Percentiles rank a stretch among this genome's conserved stretches.
These are phyloP conservation scores for Gossypium arboreum DNA, from an alignment of 345 rosid species.

Conservation along the genomic window DNA sequence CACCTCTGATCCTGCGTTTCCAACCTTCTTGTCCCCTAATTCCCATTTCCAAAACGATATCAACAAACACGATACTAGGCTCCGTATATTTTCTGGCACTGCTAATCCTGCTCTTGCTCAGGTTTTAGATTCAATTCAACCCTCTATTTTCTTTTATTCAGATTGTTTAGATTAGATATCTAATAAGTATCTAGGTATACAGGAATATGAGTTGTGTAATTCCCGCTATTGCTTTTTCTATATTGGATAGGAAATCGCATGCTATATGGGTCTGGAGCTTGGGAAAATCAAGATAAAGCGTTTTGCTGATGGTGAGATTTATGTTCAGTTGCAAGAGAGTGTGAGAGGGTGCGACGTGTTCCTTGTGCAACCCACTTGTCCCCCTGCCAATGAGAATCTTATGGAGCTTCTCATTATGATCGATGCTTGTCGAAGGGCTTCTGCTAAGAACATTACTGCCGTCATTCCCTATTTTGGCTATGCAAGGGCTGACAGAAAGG, in stretches of 20 bases:
- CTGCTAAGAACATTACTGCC: slow-evolving; percentile 86
- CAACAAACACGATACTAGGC: slow-evolving; percentile 53
- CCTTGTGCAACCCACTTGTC: slow-evolving; percentile 95
- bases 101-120: slow-evolving; percentile 90
- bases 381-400: slow-evolving; percentile 97
- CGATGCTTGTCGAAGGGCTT: slow-evolving; percentile 96
- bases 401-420: slow-evolving; percentile 96
- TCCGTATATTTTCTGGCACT: slow-evolving; percentile 89
- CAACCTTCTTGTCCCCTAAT: slow-evolving; percentile 35
- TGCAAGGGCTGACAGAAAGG: slow-evolving; percentile 99
- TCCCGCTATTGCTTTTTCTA: neutral
- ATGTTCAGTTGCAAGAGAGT: slow-evolving; percentile 95
- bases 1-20: slow-evolving; percentile 26
- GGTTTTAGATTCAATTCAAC: slow-evolving; percentile 30
- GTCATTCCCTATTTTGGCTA: slow-evolving; percentile 97
- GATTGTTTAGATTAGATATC: neutral
- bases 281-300: slow-evolving; percentile 89
- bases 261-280: slow-evolving; percentile 92
- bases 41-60: slow-evolving; percentile 30
- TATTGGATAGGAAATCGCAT: slow-evolving; percentile 66
- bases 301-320: slow-evolving; percentile 95
- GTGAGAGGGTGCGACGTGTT: slow-evolving; percentile 98
- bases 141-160: neutral
- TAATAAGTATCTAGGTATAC: neutral
- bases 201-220: neutral